A percentile compares a stretch with the other conserved stretches of the same genome.
Evolutionary conservation across 2,329 filamentous ascomycete species (phyloP).

Genomic region (Dactylellina leptospora): DNA sequence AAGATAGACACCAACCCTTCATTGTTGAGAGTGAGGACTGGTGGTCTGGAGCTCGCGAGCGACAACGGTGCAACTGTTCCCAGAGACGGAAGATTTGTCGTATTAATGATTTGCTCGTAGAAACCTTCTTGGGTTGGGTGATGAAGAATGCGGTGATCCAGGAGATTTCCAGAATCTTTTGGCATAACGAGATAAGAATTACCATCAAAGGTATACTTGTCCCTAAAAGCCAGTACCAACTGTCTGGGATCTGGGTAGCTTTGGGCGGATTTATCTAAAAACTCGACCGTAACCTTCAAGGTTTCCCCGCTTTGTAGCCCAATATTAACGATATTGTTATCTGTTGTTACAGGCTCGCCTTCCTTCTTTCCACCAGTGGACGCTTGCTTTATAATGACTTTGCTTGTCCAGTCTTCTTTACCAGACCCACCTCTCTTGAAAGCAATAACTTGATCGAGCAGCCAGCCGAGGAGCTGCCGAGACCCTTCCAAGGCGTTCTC

Average conservation of each 20-base stretch:
- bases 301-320: constrained; percentile 33
- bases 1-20: constrained; percentile 45
- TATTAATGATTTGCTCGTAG: constrained; percentile 52
- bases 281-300: constrained; percentile 45
- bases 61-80: constrained; percentile 44
- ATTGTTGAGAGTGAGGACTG: constrained; percentile 44
- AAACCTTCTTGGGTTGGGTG: constrained; percentile 48
- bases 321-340: constrained; percentile 37
- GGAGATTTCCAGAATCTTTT: constrained; percentile 35
- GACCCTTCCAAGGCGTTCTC: constrained; percentile 48
- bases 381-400: constrained; percentile 41
- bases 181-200: constrained; percentile 43
- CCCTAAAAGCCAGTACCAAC: constrained; percentile 34
- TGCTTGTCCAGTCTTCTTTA: constrained; percentile 47
- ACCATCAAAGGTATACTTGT: constrained; percentile 36
- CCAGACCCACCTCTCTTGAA: constrained; percentile 47
- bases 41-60: constrained; percentile 35
- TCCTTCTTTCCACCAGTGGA: constrained; percentile 1
- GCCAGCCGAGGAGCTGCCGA: constrained; percentile 44
- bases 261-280: constrained; percentile 29
- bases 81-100: constrained; percentile 38
- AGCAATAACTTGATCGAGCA: constrained; percentile 44
- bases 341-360: constrained; percentile 31
- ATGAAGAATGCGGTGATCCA: constrained; percentile 42
- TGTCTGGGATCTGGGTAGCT: constrained; percentile 37